Base-by-base conservation (phyloP, 2,329 filamentous ascomycete species). In the Colletotrichum acutatum region DNA sequence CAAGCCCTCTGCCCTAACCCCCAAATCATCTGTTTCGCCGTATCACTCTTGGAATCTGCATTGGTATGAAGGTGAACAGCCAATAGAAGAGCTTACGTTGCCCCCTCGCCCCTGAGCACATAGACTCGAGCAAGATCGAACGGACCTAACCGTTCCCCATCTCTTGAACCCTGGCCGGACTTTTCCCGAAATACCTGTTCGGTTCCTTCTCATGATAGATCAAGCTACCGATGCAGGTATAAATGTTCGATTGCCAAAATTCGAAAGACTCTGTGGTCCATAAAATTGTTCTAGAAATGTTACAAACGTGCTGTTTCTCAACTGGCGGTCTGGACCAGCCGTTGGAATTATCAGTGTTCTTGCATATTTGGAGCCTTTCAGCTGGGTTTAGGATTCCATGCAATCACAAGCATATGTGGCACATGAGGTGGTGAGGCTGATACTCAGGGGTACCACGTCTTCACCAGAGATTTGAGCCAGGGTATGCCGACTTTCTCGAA, bases 11-110 rank as follows among this genome's bases (percentile, higher is more conserved):
- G 11, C 63, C n/a, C 28, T 49, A 26, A 54, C 24, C 32, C 34
- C 24, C 12, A 68, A n/a, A n/a, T 61, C 42, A 28, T 24, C n/a
- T 9, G 70, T 64, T 72, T 72, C 70, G 64, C n/a, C 22, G 8
- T 19, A 49, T 24, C 32, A 8, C 26, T 63, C 37, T 60, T 60
- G 3, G 42, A 30, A 19, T 5, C 16, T 49, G 71, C 66, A 73
- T 66, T 71, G 71, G 61, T 49, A 60, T 22, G 26, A 16, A 24
- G 1, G 42, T 28, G 59, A n/a, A 24, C 49, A 57, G 19, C 24
- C 14, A 56, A 42, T 8, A 14, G 5, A 34, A 54, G 28, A 46
- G 11, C 30, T 54, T 32, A 52, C 28, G n/a, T n/a, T 32, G 19
- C 12, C 28, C 4, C 24, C 2, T 26, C 16, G 24, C 22, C 65